Percentiles rank a stretch among this genome's conserved stretches.
These are phyloP conservation scores for Malus hybrid DNA, from an alignment of 331 rosid genomes.

Conservation along the genomic window DNA sequence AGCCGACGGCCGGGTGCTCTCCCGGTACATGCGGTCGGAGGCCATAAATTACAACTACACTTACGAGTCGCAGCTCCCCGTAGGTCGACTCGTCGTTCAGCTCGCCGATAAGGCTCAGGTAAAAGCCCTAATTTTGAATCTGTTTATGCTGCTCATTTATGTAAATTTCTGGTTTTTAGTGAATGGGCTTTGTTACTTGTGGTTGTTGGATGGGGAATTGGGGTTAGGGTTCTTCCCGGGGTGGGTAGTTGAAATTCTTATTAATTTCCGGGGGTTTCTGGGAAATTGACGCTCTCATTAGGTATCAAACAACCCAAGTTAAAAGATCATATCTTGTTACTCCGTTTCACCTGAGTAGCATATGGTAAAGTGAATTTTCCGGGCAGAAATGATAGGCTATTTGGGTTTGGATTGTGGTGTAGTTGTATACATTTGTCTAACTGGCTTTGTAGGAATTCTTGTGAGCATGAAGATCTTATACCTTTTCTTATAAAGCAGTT, in stretches of 20 bases:
- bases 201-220: constrained; percentile 9
- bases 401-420: background rate
- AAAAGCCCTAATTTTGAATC: constrained; percentile 2
- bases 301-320: background rate
- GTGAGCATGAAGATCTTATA: too few species aligned
- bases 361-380: background rate
- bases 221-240: constrained; percentile 6
- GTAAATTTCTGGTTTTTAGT: background rate
- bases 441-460: too few species aligned
- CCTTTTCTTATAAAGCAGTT: too few species aligned
- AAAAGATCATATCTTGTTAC: background rate
- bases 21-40: constrained; percentile 91
- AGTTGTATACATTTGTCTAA: too few species aligned
- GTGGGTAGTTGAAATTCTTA: background rate
- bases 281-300: background rate
- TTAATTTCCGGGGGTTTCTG: background rate
- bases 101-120: constrained; percentile 99
- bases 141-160: background rate
- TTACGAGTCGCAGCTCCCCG: constrained; percentile 87
- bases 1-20: constrained; percentile 98
- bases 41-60: constrained; percentile 76
- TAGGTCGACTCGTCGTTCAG: constrained; percentile 92
- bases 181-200: background rate
- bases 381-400: background rate
- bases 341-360: background rate